A percentile compares a stretch with the other conserved stretches of the same genome.
phyloP scores from a whole-genome alignment of 495 filamentous ascomycete genomes.

The Geopyxis carbonaria region DNA sequence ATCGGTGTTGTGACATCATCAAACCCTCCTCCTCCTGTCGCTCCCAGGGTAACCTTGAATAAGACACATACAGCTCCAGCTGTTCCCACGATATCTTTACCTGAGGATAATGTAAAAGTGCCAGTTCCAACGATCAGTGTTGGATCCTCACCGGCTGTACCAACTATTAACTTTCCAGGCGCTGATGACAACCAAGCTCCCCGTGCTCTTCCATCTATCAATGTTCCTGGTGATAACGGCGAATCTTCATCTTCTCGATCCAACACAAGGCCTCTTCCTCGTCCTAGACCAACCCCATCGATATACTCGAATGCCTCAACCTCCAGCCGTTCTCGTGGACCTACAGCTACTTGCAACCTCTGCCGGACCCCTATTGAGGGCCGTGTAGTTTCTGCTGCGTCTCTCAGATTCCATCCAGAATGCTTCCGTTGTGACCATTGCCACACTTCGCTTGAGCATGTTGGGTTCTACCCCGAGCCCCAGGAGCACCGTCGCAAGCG shows the following conservation, averaged over 20 bases:
- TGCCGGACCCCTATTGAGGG: conserved; percentile 74
- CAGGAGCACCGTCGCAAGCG: conserved; percentile 49
- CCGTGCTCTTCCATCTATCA: too few species aligned
- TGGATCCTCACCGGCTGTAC: conserved; percentile 26
- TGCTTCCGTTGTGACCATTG: conserved; percentile 88
- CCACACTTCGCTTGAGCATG: conserved; percentile 71
- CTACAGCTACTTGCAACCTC: conserved; percentile 55
- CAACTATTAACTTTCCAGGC: conserved; percentile 39
- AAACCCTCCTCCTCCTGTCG: conserved; percentile 12
- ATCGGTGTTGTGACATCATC: conserved; percentile 29
- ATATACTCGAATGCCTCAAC: conserved; percentile 27
- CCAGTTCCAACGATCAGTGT: conserved; percentile 25
- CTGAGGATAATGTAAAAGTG: conserved; percentile 27
- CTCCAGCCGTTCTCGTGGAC: conserved; percentile 28
- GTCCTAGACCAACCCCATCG: conserved; percentile 23
- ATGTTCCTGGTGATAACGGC: too few species aligned
- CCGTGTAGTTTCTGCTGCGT: conserved; percentile 68
- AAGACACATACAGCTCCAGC: conserved; percentile 10
- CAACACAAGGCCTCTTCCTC: conserved; percentile 24
- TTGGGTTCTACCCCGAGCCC: conserved; percentile 91
- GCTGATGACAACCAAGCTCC: conserved; percentile 31
- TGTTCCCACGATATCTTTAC: conserved; percentile 28
- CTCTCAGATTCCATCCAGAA: conserved; percentile 69
- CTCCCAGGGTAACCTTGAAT: conserved; percentile 9
- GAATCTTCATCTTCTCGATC: conserved; percentile 17